Base-by-base conservation (phyloP, 495 filamentous ascomycete genomes). In the Aspergillus nanangensis region DNA sequence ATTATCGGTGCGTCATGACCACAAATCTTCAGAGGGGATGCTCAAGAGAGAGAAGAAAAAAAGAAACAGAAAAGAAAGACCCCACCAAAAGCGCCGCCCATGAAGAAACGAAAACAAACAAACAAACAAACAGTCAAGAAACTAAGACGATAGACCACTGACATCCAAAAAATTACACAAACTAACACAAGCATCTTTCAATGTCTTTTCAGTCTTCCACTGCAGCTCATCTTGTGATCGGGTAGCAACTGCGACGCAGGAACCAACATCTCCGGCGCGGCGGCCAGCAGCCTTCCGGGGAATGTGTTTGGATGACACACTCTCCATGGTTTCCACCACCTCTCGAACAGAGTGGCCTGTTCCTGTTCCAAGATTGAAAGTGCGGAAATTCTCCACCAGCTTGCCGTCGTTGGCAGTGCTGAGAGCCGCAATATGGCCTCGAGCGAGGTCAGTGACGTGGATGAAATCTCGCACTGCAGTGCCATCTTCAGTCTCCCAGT, bases 161-260 rank as follows among this genome's bases (percentile, higher is more conserved):
- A 69, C 61, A 44, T 62, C 50, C 22, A 72, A 43, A 41, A 71
- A 95, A 55, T 82, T 84, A 83, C 89, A 95, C 45, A 96, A 75
- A 63, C 90, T 88, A 47, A 77, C 73, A 62, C 90, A 96, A 2
- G 88, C 87, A 61, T 92, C 78, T 62, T 88, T 86, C 54, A 96
- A 70, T 3, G 85, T 85, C 44, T 84, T 78, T 62, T 90, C 75
- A 8, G 90, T 90, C 72, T 88, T 90, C 90, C 90, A 96, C 14
- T 80, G 69, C n/a, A 96, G 79, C 74, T 96, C 90, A 55, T 82
- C 61, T 52, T 90, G 89, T 9, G 90, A 89, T 31, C 85, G 78
- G n/a, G 79, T 78, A 22, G 87, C 88, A 60, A 92, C 86, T 32
- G 90, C 60, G 84, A 71, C 52, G 85, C 90, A 71, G 83, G 88